These are phyloP conservation scores for Silene latifolia DNA, from an alignment of 148 eudicot genomes.

Conservation along the genomic window DNA sequence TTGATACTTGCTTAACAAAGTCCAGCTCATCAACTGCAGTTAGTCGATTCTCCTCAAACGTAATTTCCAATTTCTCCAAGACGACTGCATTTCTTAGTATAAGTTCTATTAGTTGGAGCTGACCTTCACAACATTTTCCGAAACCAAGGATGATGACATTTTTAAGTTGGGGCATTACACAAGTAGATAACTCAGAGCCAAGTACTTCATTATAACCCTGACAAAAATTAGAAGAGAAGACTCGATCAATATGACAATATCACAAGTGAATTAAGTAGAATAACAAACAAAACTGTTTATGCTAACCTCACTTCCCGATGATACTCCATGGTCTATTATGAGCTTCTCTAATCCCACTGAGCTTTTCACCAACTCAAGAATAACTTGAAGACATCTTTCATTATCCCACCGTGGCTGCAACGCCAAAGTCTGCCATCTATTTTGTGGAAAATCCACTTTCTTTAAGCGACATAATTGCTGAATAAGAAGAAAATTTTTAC, in stretches of 20 bases:
- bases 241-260: not conserved
- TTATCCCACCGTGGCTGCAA: not conserved
- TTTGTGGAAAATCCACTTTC: not conserved
- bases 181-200: not conserved
- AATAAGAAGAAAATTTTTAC: not conserved
- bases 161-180: constrained; percentile 9
- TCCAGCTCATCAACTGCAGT: no score
- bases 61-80: no score
- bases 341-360: constrained; percentile 3
- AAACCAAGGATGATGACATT: not conserved
- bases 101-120: constrained; percentile 10
- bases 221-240: not conserved
- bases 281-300: not conserved
- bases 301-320: not conserved
- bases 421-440: constrained; percentile 6
- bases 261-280: no score
- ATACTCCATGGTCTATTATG: not conserved
- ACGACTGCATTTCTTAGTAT: constrained; percentile 4
- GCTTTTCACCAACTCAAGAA: constrained; percentile 2
- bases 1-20: no score
- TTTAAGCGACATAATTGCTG: not conserved
- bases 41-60: no score
- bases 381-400: not conserved
- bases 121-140: not conserved
- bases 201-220: not conserved